Evolutionary conservation across 495 filamentous ascomycete genomes (phyloP), one percentile per base, ranked within the genome.

Genomic region (Xylaria palmicola): DNA sequence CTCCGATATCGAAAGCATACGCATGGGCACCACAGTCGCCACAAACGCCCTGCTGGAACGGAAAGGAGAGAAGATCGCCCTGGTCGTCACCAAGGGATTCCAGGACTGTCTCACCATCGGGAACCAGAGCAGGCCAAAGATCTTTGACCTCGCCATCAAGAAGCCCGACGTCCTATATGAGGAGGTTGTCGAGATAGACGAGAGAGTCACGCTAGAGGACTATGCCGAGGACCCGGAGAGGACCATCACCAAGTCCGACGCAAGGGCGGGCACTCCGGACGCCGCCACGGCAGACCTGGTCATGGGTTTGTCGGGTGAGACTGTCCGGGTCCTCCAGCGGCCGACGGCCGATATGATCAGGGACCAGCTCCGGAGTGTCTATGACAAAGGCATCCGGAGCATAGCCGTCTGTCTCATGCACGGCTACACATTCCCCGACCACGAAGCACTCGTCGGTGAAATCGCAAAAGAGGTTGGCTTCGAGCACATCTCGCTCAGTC

Each of bases 71-170:
- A 86, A 86, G 65, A 96, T 95, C 60, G 94, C 88, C 3, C 81
- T 98, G 66, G 83, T 98, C 20, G 92, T 95, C 9, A 97, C 95
- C 1, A 89, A 91, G 70, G 94, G 94, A 0, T 98, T 98, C 75
- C 88, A 86, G 50, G 94, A 98, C 74, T 91, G 93, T 62, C 81
- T 98, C 20, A 86, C 90, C 37, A 94, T 93, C 59, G 90, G 90
- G 17, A 93, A 93, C 72, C 91, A 95, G 70, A 89, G 87, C 19
- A 79, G 91, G 0, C 91, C 91, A 3, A 86, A 85, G 65, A 93
- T 95, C 61, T 95, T 95, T 60, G 91, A 95, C 67, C 74, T 95
- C 22, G 86, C 86, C 12, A 92, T 93, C 67, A 81, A 80, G 45
- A 90, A 90, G 65, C 91, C 91, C 0, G 90, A 91, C 40, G 87